These are phyloP conservation scores for Neurospora intermedia DNA, from an alignment of 495 filamentous ascomycete species.

Conservation along the genomic window DNA sequence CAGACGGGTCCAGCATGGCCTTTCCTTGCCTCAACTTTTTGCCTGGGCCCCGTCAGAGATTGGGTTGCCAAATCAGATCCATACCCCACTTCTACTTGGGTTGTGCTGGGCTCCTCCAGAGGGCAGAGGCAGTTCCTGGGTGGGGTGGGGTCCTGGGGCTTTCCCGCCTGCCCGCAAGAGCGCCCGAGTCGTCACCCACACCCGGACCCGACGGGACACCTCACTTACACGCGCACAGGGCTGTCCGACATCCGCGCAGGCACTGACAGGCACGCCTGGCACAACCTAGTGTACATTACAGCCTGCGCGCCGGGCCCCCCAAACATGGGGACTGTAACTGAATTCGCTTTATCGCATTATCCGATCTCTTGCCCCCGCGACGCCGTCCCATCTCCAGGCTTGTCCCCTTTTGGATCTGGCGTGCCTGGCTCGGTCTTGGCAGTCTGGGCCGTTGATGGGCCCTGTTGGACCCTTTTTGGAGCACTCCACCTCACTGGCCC, in stretches of 20 bases:
- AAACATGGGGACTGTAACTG: not conserved
- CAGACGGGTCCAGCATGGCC: conserved; percentile 2
- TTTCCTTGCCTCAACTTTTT: conserved; percentile 1
- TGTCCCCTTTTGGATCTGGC: not conserved
- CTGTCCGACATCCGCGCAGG: not conserved
- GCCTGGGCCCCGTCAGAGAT: conserved; percentile 4
- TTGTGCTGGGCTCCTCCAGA: not conserved
- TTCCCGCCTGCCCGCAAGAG: not conserved
- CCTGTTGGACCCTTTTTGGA: not conserved
- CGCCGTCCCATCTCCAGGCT: not conserved
- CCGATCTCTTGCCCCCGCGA: not conserved
- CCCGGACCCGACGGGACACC: too few relatives aligned
- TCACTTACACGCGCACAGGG: not conserved
- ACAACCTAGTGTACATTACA: too few relatives aligned
- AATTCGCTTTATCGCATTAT: not conserved
- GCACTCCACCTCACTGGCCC: not conserved
- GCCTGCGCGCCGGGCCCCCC: not conserved
- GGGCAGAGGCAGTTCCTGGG: not conserved
- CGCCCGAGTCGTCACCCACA: too few relatives aligned
- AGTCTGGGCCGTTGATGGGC: not conserved
- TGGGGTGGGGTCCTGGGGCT: not conserved
- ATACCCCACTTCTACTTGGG: not conserved
- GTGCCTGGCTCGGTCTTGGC: not conserved
- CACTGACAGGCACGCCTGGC: not conserved
- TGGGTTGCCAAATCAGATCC: conserved; percentile 7